Evolutionary conservation across 306 rosid genomes (phyloP), one percentile per base, ranked within the genome.

Genomic region (Lathyrus oleraceus): DNA sequence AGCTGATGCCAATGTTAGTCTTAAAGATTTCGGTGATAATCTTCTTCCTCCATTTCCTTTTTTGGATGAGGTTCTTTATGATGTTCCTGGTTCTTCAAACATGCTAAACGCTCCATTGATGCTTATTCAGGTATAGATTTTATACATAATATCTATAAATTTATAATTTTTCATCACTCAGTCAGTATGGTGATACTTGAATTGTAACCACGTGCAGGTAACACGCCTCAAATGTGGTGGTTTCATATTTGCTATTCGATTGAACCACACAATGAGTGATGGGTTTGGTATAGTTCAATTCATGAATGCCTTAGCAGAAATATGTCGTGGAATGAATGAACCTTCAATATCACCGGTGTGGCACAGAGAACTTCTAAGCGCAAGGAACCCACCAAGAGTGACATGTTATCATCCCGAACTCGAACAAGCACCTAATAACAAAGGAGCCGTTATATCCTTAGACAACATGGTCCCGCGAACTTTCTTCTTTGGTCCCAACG

Each of bases 221-320:
- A 73, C 77, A 15, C 77, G 77, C 1, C 71, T 73, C 53, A 49
- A 16, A 32, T 73, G 77, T 40, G 51, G 51, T 45, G 52, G 52
- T 45, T 45, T 45, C 52, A 5, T 45, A n/a, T 45, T n/a, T 45
- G 20, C 58, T 27, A 0, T 40, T 2, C 45, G 72, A 1, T 0
- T 52, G 2, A 74, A 40, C 21, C 78, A 74, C 5, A 13, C 27
- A 0, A 64, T 74, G 58, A 16, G 65, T 0, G 78, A 64, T 13
- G 78, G 8, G 25, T 2, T 6, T 12, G 78, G 72, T 39, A 40
- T 74, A 6, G 1, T 0, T 7, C 72, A 52, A 7, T 64, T 74
- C 2, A 2, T 74, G 7, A 64, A 7, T 6, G 42, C 39, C 16
- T 3, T 74, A 2, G n/a, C 14, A 0, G 52, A n/a, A 44, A 44